Percentiles rank a stretch among this genome's conserved stretches.
phyloP scores from a whole-genome alignment of 2,329 filamentous ascomycete genomes.

The Talaromyces sp. region DNA sequence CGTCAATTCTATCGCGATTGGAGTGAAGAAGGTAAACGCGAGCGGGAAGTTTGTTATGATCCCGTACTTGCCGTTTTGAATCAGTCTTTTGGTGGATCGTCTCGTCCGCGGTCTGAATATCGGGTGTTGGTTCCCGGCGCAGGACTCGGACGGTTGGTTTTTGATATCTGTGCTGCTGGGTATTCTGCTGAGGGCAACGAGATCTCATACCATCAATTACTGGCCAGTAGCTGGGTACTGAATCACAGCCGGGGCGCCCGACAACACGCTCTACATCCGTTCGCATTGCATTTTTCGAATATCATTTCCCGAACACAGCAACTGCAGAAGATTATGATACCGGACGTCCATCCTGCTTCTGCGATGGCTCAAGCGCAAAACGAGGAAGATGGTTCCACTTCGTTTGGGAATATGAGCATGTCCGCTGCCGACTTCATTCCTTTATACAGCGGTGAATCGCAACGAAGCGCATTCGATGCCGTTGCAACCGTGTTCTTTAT shows the following conservation, averaged over 20 bases:
- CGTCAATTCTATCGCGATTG: constrained; percentile 95
- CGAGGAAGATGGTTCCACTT: constrained; percentile 19
- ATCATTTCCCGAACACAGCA: constrained; percentile 69
- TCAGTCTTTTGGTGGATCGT: constrained; percentile 36
- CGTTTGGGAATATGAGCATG: constrained; percentile 77
- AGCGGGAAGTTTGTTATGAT: constrained; percentile 71
- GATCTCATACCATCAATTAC: constrained; percentile 93
- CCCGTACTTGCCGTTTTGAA: constrained; percentile 65
- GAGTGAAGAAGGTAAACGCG: constrained; percentile 68
- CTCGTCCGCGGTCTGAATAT: constrained; percentile 40
- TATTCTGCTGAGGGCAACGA: constrained; percentile 83
- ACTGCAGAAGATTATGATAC: constrained; percentile 65
- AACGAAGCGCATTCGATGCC: constrained; percentile 65
- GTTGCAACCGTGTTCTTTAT: constrained; percentile 93
- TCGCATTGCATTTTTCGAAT: constrained; percentile 84
- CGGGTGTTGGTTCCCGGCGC: constrained; percentile 83
- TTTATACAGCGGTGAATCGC: constrained; percentile 64
- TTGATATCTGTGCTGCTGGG: constrained; percentile 71
- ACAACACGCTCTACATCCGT: constrained; percentile 74
- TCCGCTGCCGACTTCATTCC: constrained; percentile 86
- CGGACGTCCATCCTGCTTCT: constrained; percentile 69
- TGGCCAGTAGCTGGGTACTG: constrained; percentile 64
- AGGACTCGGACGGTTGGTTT: constrained; percentile 80
- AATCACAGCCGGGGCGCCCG: constrained; percentile 52
- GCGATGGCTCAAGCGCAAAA: constrained; percentile 42